These are phyloP conservation scores for Erysimum cheiri DNA, from an alignment of 441 rosid species.

Conservation along the genomic window DNA sequence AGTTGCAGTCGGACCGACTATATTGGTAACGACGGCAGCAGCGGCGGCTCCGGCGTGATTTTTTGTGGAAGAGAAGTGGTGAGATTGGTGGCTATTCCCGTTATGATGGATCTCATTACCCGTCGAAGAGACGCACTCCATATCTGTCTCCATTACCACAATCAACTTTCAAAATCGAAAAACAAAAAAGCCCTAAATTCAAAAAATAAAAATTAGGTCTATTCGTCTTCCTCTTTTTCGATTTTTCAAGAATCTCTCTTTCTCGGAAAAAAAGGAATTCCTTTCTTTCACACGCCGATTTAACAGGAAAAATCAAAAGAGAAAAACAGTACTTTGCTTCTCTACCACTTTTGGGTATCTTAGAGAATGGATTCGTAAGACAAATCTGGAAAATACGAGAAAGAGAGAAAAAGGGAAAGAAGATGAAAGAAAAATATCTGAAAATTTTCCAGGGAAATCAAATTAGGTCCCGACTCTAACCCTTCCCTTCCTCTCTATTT, in stretches of 20 bases:
- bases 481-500: conserved; percentile 30
- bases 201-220: conserved; percentile 16
- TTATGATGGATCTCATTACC: conserved; percentile 74
- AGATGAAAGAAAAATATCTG: conserved; percentile 11
- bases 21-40: conserved; percentile 44
- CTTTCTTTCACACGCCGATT: conserved; percentile 33
- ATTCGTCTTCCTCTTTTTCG: background rate
- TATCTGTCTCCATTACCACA: conserved; percentile 62
- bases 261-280: conserved; percentile 30
- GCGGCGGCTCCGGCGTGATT: conserved; percentile 41
- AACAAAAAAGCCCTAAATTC: background rate
- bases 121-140: conserved; percentile 72
- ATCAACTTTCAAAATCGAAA: background rate
- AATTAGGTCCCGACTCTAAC: conserved; percentile 37
- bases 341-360: conserved; percentile 34
- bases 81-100: conserved; percentile 33
- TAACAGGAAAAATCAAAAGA: conserved; percentile 11
- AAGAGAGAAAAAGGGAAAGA: conserved; percentile 29
- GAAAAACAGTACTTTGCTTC: conserved; percentile 39
- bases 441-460: conserved; percentile 47
- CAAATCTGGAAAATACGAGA: conserved; percentile 35
- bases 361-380: conserved; percentile 35
- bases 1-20: conserved; percentile 56
- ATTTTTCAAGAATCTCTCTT: conserved; percentile 27
- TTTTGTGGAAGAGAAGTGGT: conserved; percentile 61